Conservation (phyloP, 169 alveolate genomes). For the Besnoitia besnoiti region DNA sequence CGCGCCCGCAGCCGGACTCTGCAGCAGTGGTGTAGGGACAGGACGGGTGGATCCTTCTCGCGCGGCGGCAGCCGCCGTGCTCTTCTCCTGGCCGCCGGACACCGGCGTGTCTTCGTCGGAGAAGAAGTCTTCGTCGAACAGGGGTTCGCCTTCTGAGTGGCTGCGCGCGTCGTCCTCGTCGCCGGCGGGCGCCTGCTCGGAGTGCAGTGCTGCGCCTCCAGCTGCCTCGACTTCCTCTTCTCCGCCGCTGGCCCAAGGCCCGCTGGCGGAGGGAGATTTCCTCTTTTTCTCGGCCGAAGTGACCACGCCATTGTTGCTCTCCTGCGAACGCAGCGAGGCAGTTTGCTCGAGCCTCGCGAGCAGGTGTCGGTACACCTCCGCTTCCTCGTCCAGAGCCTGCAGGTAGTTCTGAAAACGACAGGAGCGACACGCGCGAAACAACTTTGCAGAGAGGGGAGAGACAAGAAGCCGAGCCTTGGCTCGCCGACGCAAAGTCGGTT, state of each 20-base stretch:
- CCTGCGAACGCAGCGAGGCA: not conserved
- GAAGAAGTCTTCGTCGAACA: not conserved
- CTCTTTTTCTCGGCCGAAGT: not conserved
- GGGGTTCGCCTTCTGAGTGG: not conserved
- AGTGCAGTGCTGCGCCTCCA: too few relatives aligned
- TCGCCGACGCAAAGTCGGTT: too few relatives aligned
- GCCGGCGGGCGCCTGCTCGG: not conserved
- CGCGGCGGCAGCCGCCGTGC: too few relatives aligned
- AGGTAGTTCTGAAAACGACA: not conserved
- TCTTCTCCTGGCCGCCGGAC: not conserved
- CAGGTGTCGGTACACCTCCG: not conserved
- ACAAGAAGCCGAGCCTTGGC: too few relatives aligned
- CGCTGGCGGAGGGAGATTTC: too few relatives aligned
- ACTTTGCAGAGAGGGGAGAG: not conserved
- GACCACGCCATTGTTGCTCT: too few relatives aligned
- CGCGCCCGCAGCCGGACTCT: too few relatives aligned
- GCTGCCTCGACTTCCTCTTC: not conserved
- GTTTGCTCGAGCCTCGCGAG: not conserved
- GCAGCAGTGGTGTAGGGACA: too few relatives aligned
- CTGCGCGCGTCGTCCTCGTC: not conserved
- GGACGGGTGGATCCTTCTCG: too few relatives aligned
- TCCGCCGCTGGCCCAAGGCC: not conserved
- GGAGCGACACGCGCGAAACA: not conserved
- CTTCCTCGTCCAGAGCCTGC: constrained; percentile 7
- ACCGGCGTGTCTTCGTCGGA: not conserved